A percentile compares a stretch with the other conserved stretches of the same genome.
phyloP scores from a whole-genome alignment of 2,329 filamentous ascomycete genomes.

The Botrytis paeoniae region DNA sequence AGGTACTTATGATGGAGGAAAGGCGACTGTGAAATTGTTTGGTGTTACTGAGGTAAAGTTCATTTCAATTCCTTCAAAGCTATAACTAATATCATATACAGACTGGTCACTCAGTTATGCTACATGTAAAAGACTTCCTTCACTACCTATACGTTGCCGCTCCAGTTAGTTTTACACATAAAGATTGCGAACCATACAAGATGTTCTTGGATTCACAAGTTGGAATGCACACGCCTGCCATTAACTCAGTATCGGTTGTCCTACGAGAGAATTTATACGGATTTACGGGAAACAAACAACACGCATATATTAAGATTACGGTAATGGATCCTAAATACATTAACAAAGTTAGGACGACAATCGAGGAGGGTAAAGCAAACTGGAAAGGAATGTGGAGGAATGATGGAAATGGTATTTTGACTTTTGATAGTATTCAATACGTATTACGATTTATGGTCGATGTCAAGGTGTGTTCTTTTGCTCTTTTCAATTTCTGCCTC shows the following conservation, averaged over 20 bases:
- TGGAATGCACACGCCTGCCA: slow-evolving; percentile 68
- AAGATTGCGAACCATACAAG: slow-evolving; percentile 76
- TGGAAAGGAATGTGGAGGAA: slow-evolving; percentile 88
- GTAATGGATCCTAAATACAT: slow-evolving; percentile 88
- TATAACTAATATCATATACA: slow-evolving; percentile 36
- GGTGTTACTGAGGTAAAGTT: slow-evolving; percentile 75
- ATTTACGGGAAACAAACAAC: slow-evolving; percentile 90
- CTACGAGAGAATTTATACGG: slow-evolving; percentile 90
- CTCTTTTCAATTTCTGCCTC: background rate
- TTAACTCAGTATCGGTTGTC: slow-evolving; percentile 77
- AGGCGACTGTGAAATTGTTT: slow-evolving; percentile 82
- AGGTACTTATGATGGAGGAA: slow-evolving; percentile 74
- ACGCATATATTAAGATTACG: slow-evolving; percentile 88
- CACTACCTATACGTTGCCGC: slow-evolving; percentile 95
- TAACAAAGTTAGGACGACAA: slow-evolving; percentile 66
- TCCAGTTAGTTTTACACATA: slow-evolving; percentile 72
- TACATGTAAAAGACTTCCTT: slow-evolving; percentile 93
- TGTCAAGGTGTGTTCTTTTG: slow-evolving; percentile 62
- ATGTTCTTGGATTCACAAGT: slow-evolving; percentile 76
- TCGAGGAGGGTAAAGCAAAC: slow-evolving; percentile 76
- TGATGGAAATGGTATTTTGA: slow-evolving; percentile 69
- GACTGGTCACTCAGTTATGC: slow-evolving; percentile 81
- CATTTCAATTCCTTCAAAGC: background rate
- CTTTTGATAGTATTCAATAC: slow-evolving; percentile 95
- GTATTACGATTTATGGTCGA: slow-evolving; percentile 97